Evolutionary conservation across 2,329 filamentous ascomycete species (phyloP), one percentile per base, ranked within the genome.

Genomic region (Penicillium sp.): DNA sequence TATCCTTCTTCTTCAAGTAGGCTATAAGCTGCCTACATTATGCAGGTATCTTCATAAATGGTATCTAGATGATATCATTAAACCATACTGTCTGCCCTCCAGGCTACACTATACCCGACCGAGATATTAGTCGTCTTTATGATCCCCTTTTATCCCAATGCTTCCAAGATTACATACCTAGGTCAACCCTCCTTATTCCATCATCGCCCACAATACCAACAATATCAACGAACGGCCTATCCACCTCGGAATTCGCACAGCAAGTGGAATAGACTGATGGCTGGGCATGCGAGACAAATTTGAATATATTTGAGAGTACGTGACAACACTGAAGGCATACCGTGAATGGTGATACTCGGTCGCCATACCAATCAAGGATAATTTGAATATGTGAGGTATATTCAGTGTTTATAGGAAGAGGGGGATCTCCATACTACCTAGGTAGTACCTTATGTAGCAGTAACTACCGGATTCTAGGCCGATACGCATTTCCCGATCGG

Each of bases 41-140:
- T 27, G 25, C 6, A 29, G 29, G 29, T 29, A 29, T 29, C 9
- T 29, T 29, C 29, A 4, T 29, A 10, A 29, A 29, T 25, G 4
- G 2, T 46, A 16, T 31, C 6, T 44, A 13, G 23, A 37, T 8
- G 3, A 25, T n/a, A 12, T 21, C 7, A 18, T 46, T 27, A 63
- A 4, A 66, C 61, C n/a, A 62, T 37, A 44, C 57, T 60, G 50
- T 63, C 61, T 52, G 35, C 8, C 31, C 23, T 15, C 45, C 29
- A 1, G 23, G 38, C 21, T 44, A 46, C 23, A 16, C 41, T 58
- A 56, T 64, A 65, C 16, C 48, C 38, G 16, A 66, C 55, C 16
- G 57, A 56, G 3, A 66, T 59, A 54, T 60, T 56, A 7, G 55
- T 66, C 0, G 58, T 65, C 45, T 60, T 64, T 15, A 65, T 42